Base-by-base conservation (phyloP, 2,329 filamentous ascomycete species). In the Hymenoscyphus fructigenus region DNA sequence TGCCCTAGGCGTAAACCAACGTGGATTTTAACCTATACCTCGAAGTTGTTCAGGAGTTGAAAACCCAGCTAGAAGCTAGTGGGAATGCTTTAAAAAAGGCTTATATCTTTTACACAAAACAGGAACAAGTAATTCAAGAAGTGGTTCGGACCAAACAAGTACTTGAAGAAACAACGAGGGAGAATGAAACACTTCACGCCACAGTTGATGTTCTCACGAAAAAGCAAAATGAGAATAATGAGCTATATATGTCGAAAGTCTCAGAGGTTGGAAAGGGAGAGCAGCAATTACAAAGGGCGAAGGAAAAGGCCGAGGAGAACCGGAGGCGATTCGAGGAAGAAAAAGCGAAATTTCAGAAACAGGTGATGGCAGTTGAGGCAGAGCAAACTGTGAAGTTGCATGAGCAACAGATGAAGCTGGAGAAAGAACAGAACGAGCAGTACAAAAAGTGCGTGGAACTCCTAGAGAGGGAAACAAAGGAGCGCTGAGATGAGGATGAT, bases 401-500 rank as follows among this genome's bases (percentile, higher is more conserved):
- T 38, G 59, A 65, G 56, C 3, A 65, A 26, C 55, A 60, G 55
- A 47, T 7, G 60, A 47, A 59, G 20, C 44, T 62, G 36, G 64
- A 59, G 23, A 60, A 9, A 32, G 41, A 60, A 26, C 29, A 41
- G 7, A 56, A 59, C 34, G 32, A 62, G 44, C 28, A 50, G 32
- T 62, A 62, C 56, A 26, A 20, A 5, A 57, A 56, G 64, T 36
- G 60, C 20, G 60, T 59, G 17, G 60, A 59, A 62, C 56, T 59
- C n/a, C 62, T 64, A n/a, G 57, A 60, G 50, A 64, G 56, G 55
- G 56, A 28, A 62, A 62, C 32, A 20, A 62, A 62, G 64, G 38
- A 65, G 50, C 29, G 55, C 36, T 59, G 62, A 56, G 64, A 65
- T 59, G 55, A 55, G 56, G 60, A 62, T 57, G 60, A 41, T 20